These are phyloP conservation scores for Globisporangium lucens DNA, from an alignment of 352 stramenopile species.

Conservation along the genomic window DNA sequence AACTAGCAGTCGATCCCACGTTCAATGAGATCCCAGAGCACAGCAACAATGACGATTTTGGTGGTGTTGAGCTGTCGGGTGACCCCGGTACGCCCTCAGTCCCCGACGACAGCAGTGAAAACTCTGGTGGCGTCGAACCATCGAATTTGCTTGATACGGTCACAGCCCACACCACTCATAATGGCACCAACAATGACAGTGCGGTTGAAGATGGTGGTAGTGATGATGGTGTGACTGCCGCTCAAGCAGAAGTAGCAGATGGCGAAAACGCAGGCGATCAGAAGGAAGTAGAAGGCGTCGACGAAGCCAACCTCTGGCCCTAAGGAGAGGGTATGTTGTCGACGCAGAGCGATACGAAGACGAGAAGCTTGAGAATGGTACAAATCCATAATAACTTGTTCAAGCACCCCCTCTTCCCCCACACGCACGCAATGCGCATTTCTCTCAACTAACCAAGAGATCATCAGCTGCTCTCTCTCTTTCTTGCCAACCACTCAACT, in stretches of 20 bases:
- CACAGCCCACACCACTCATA: background rate
- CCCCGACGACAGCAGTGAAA: background rate
- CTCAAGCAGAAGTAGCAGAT: background rate
- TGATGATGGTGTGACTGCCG: background rate
- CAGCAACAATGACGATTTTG: background rate
- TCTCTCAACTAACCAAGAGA: background rate
- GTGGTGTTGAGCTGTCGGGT: background rate
- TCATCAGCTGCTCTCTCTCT: background rate
- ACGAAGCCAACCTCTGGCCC: background rate
- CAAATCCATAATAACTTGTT: slow-evolving; percentile 7
- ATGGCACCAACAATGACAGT: background rate
- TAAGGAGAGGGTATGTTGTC: background rate
- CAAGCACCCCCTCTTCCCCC: background rate
- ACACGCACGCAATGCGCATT: background rate
- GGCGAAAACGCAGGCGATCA: background rate
- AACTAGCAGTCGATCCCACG: background rate
- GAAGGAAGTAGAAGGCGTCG: background rate
- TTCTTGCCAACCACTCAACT: too few relatives aligned
- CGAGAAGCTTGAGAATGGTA: background rate
- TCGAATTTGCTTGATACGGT: background rate
- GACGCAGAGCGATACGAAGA: background rate
- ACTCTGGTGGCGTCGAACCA: background rate
- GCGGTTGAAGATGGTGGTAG: background rate
- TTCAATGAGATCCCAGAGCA: background rate
- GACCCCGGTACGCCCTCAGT: background rate